Evolutionary conservation across 2,329 filamentous ascomycete species (phyloP).

Genomic region (Ilyonectria robusta): DNA sequence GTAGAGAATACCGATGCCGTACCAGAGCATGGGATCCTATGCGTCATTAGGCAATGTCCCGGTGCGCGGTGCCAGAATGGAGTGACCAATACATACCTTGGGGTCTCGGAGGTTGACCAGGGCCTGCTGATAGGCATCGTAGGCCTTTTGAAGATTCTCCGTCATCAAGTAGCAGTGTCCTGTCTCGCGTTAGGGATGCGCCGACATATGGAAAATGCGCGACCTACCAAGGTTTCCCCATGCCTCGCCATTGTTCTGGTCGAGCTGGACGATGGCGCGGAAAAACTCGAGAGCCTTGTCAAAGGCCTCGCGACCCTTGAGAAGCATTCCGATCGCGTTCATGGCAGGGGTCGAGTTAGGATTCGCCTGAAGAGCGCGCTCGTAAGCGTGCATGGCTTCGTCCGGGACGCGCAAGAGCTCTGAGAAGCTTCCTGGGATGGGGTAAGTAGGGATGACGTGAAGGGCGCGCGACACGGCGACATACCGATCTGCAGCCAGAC

Average conservation of each 20-base stretch:
- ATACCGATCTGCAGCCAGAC: slow-evolving; percentile 95
- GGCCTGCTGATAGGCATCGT: slow-evolving; percentile 95
- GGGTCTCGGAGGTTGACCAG: slow-evolving; percentile 93
- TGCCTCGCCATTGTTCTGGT: slow-evolving; percentile 90
- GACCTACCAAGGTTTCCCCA: slow-evolving; percentile 92
- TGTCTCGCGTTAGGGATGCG: slow-evolving; percentile 53
- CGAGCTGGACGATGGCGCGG: slow-evolving; percentile 90
- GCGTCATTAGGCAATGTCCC: slow-evolving; percentile 28
- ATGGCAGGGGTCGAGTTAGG: slow-evolving; percentile 90
- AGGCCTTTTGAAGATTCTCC: slow-evolving; percentile 96
- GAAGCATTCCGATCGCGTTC: slow-evolving; percentile 93
- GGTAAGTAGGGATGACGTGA: slow-evolving; percentile 40
- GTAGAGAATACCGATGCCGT: slow-evolving; percentile 97
- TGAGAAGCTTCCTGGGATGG: slow-evolving; percentile 79
- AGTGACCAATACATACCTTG: slow-evolving; percentile 73
- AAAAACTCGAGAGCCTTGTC: slow-evolving; percentile 94
- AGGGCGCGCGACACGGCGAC: slow-evolving; percentile 48
- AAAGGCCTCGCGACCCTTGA: slow-evolving; percentile 93
- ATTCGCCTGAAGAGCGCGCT: slow-evolving; percentile 90
- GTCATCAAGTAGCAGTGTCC: slow-evolving; percentile 99
- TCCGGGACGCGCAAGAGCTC: slow-evolving; percentile 92
- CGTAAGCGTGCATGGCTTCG: slow-evolving; percentile 90
- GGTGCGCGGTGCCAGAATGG: not conserved
- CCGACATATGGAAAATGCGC: slow-evolving; percentile 9
- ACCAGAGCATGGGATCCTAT: slow-evolving; percentile 97